phyloP scores from a whole-genome alignment of 441 rosid species.

The Populus hybrid region DNA sequence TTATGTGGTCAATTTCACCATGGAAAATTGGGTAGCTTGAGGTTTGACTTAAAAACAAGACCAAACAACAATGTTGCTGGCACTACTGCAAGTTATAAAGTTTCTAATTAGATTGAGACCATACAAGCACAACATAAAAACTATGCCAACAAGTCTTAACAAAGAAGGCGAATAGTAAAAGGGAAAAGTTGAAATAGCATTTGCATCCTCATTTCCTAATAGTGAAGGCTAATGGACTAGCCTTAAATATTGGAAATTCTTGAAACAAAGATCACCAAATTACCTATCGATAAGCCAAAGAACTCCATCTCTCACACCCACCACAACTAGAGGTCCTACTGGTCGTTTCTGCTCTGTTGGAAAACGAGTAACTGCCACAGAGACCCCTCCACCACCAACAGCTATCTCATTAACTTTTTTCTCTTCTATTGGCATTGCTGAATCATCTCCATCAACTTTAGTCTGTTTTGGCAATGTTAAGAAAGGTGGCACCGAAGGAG shows the following conservation, averaged over 20 bases:
- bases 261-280: constrained; percentile 12
- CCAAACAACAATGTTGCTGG: background rate
- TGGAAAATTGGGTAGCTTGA: background rate
- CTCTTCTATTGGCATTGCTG: constrained; percentile 56
- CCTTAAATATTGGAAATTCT: background rate
- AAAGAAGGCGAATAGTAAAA: background rate
- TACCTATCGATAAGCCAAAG: constrained; percentile 99
- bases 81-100: background rate
- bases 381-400: constrained; percentile 99
- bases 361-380: constrained; percentile 98
- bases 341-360: constrained; percentile 96
- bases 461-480: constrained; percentile 76
- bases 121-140: background rate
- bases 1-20: background rate
- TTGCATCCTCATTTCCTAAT: background rate
- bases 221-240: background rate
- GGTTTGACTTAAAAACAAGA: background rate
- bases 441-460: constrained; percentile 77
- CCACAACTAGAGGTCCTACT: constrained; percentile 90
- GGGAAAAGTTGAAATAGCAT: background rate
- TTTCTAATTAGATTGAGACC: background rate
- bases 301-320: constrained; percentile 98
- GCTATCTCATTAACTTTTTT: constrained; percentile 85
- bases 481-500: constrained; percentile 97
- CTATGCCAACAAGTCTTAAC: background rate